Evolutionary conservation across 345 rosid species (phyloP).

Genomic region (Populus euphratica): DNA sequence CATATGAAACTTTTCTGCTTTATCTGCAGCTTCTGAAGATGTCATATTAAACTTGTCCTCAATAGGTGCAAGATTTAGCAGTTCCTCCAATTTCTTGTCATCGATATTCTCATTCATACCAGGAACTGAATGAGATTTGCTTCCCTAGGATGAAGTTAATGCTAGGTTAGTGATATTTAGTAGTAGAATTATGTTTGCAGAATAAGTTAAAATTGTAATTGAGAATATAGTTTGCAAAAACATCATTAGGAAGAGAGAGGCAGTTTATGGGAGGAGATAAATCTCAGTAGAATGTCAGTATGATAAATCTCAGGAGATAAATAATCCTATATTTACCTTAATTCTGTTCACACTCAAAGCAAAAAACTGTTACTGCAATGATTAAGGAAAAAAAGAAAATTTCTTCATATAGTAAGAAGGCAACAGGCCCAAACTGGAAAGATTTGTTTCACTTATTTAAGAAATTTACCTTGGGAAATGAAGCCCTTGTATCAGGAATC

Average conservation of each 20-base stretch:
- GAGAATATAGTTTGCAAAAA: background rate
- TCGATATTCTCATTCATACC: conserved; percentile 21
- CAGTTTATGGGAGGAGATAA: background rate
- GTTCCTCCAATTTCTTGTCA: conserved; percentile 37
- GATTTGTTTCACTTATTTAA: background rate
- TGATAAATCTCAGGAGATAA: background rate
- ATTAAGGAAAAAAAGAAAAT: background rate
- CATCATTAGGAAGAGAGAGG: background rate
- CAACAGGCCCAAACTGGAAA: no score
- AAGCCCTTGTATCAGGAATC: conserved; percentile 23
- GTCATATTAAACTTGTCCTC: conserved; percentile 24
- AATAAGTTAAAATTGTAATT: conserved; percentile 1
- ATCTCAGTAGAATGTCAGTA: background rate
- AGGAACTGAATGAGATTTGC: conserved; percentile 22
- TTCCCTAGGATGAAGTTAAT: conserved; percentile 33
- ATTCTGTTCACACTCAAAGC: no score
- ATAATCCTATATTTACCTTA: no score
- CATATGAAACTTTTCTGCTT: conserved; percentile 4
- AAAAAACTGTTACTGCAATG: background rate
- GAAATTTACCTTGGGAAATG: conserved; percentile 28
- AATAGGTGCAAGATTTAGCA: conserved; percentile 43
- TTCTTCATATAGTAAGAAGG: no score
- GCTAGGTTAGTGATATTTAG: conserved; percentile 5
- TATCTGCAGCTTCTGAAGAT: background rate
- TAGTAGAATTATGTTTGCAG: background rate